phyloP scores from a whole-genome alignment of 2,329 filamentous ascomycete genomes.

The Capronia americana region DNA sequence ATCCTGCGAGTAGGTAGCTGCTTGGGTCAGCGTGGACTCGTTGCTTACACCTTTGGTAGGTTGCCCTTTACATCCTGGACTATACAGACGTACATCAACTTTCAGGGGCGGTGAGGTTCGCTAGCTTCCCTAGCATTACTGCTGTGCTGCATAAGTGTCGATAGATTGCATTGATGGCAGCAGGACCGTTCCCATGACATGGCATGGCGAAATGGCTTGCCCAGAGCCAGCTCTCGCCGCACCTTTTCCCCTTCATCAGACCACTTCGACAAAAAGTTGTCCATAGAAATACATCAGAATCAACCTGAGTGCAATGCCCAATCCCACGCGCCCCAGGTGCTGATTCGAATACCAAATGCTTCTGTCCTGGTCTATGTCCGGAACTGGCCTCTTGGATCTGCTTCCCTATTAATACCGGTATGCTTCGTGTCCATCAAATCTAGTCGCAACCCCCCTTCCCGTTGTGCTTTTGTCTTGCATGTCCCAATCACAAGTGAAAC shows the following conservation, averaged over 20 bases:
- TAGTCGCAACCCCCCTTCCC: not conserved
- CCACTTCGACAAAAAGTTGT: conserved; percentile 30
- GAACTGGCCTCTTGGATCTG: not conserved
- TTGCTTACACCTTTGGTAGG: too few relatives aligned
- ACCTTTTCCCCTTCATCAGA: conserved; percentile 37
- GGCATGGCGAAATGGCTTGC: not conserved
- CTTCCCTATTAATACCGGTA: not conserved
- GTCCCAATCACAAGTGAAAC: not conserved
- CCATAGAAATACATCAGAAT: conserved; percentile 55
- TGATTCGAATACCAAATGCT: not conserved
- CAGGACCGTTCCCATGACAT: not conserved
- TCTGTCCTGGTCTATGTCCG: not conserved
- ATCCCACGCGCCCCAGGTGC: not conserved
- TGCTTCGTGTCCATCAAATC: not conserved
- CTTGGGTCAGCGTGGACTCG: too few relatives aligned
- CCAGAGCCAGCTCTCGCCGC: not conserved
- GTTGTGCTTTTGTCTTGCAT: not conserved
- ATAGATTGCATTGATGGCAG: not conserved
- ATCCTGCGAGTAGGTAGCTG: too few relatives aligned
- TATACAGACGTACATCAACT: not conserved
- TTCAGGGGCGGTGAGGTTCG: too few relatives aligned
- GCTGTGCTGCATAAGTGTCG: not conserved
- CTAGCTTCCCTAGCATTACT: not conserved
- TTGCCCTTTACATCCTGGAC: too few relatives aligned
- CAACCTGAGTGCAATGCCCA: conserved; percentile 51